Conservation (phyloP, 2,329 filamentous ascomycete genomes). For the Ophiostoma australiae region DNA sequence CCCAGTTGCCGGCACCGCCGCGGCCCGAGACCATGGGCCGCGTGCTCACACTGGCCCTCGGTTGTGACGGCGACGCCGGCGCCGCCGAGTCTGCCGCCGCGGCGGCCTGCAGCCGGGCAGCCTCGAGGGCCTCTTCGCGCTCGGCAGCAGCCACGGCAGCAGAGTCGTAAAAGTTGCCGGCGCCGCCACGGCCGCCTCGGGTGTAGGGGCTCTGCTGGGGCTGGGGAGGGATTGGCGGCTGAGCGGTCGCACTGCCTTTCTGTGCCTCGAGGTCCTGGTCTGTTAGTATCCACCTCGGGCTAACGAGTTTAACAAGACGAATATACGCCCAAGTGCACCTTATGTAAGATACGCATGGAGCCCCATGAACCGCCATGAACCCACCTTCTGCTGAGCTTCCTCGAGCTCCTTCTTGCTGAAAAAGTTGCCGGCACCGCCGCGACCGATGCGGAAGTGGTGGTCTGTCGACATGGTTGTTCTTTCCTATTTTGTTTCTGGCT, state of each 20-base stretch:
- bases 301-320: not conserved
- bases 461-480: conserved; percentile 8
- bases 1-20: conserved; percentile 56
- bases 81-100: conserved; percentile 29
- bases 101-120: conserved; percentile 30
- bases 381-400: conserved; percentile 34
- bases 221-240: conserved; percentile 25
- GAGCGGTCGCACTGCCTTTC: conserved; percentile 19
- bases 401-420: conserved; percentile 49
- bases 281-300: not conserved
- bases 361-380: not conserved
- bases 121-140: conserved; percentile 35
- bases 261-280: conserved; percentile 41
- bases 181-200: conserved; percentile 54
- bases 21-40: conserved; percentile 40
- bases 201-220: conserved; percentile 34
- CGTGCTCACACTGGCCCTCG: conserved; percentile 24
- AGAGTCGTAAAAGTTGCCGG: conserved; percentile 53
- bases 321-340: not conserved
- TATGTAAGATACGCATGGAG: not conserved
- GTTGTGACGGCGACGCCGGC: not conserved
- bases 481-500: not conserved
- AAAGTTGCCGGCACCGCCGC: conserved; percentile 62
- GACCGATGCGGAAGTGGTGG: conserved; percentile 45
- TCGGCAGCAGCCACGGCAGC: conserved; percentile 35